phyloP scores from a whole-genome alignment of 495 filamentous ascomycete genomes.

The Cercophora scortea region DNA sequence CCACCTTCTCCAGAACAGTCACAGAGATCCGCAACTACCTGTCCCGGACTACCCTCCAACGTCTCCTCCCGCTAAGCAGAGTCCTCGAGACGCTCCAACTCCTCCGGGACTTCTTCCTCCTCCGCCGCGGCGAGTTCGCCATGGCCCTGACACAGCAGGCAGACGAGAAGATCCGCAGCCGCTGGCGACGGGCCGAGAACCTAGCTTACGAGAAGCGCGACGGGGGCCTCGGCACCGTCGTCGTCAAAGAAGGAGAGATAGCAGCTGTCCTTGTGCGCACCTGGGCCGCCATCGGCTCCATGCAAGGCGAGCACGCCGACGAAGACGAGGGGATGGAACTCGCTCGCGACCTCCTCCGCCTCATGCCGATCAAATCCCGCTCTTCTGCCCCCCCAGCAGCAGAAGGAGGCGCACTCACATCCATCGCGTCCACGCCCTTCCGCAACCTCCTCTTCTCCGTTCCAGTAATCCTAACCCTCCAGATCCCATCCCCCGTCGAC shows the following conservation, averaged over 20 bases:
- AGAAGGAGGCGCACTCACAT: conserved; percentile 9
- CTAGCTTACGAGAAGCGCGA: conserved; percentile 45
- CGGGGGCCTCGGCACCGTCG: conserved; percentile 39
- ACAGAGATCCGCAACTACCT: conserved; percentile 70
- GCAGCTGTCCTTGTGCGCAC: conserved; percentile 62
- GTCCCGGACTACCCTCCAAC: conserved; percentile 72
- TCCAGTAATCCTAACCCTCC: conserved; percentile 60
- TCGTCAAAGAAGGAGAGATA: conserved; percentile 83
- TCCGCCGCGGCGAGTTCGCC: conserved; percentile 85
- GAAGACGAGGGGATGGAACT: conserved; percentile 74
- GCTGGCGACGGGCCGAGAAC: conserved; percentile 48
- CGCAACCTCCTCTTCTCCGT: conserved; percentile 75
- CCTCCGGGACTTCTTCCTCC: conserved; percentile 78
- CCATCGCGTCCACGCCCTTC: conserved; percentile 49
- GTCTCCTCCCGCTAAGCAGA: conserved; percentile 65
- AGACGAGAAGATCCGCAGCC: conserved; percentile 58
- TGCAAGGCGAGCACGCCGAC: conserved; percentile 62
- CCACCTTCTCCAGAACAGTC: conserved; percentile 61
- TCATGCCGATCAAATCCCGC: conserved; percentile 49
- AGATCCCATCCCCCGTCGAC: conserved; percentile 74
- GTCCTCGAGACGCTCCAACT: conserved; percentile 71
- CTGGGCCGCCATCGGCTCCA: conserved; percentile 66
- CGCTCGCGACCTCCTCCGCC: conserved; percentile 64
- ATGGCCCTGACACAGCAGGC: conserved; percentile 77
- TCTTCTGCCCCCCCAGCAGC: conserved; percentile 1